Base-by-base conservation (phyloP, 2,329 filamentous ascomycete species). In the Domatiomyces catenatus region DNA sequence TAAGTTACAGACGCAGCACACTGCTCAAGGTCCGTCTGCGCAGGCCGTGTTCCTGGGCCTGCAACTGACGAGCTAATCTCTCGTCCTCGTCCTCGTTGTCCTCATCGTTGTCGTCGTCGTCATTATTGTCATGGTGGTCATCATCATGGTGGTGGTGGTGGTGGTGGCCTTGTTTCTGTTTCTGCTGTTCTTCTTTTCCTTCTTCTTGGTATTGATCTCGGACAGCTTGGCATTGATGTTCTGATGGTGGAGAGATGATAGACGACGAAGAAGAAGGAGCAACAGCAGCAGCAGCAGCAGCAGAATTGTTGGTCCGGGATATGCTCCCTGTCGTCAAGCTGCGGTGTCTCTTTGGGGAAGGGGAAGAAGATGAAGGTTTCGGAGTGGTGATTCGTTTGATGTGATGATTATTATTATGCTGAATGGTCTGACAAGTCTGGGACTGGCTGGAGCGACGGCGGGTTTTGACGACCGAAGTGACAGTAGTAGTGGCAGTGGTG, bases 31-130 rank as follows among this genome's bases (percentile, higher is more conserved):
- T 45, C 10, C 43, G 24, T 18, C 58, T 50, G 46, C 58, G 54
- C 50, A 60, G 28, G 18, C 58, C 58, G 52, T 58, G 55, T 43
- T 58, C 58, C 15, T 52, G 50, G 20, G 58, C 58, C 42, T 60
- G 58, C 20, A 60, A 48, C 39, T 58, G 55, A 36, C 56, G 48
- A 19, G 58, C 58, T 39, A 60, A 51, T 44, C 45, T 51, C 48
- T 60, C 58, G 46, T 58, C 56, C 20, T 54, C 54, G 43, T 55
- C 54, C 36, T 52, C n/a, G 17, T 60, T 55, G 39, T 45, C 48
- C 39, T 20, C 36, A 51, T 50, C 45, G 44, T 43, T 49, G 55
- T 32, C 49, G 46, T 20, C 47, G 53, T 18, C 45, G 50, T n/a
- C 36, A 32, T 32, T 47, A 32, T 20, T 39, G 48, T 47, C 53